phyloP scores from a whole-genome alignment of 176 grass and related monocot genomes.

The Aegilops bicornis region DNA sequence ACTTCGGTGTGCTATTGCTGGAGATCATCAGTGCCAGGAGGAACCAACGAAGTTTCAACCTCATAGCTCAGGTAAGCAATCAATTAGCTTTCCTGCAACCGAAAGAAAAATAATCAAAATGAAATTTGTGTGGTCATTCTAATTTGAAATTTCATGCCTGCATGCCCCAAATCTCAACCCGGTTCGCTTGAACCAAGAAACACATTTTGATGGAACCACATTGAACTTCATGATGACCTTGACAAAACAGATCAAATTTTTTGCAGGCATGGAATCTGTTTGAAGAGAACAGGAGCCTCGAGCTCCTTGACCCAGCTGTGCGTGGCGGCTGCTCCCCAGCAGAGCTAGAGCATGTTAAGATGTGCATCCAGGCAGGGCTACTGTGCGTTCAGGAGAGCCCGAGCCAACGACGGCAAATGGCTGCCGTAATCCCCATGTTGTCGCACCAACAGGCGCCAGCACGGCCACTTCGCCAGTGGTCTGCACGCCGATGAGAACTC shows the following conservation, averaged over 20 bases:
- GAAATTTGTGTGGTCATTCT: no score
- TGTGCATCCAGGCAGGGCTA: slow-evolving; percentile 35
- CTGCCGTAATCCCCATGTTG: slow-evolving; percentile 32
- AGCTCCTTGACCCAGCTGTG: slow-evolving; percentile 15
- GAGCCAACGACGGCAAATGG: slow-evolving; percentile 19
- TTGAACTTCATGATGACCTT: not conserved
- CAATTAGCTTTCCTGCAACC: not conserved
- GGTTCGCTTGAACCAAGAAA: not conserved
- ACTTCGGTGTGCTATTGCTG: no score
- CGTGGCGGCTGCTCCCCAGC: not conserved
- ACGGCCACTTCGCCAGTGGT: slow-evolving; percentile 25
- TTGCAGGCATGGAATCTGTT: slow-evolving; percentile 38
- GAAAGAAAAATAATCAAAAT: no score
- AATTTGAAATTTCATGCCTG: not conserved
- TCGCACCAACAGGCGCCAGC: not conserved
- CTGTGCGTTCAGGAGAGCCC: slow-evolving; percentile 50
- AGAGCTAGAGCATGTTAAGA: slow-evolving; percentile 16
- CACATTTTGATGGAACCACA: not conserved
- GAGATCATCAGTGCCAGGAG: no score
- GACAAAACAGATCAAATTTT: not conserved
- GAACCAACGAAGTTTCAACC: no score
- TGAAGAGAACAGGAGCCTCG: slow-evolving; percentile 21
- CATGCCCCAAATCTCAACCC: not conserved
- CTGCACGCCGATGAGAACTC: not conserved
- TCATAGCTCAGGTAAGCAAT: no score